Evolutionary conservation across 352 stramenopile species (phyloP).

Genomic region (Phytophthora brassicae): DNA sequence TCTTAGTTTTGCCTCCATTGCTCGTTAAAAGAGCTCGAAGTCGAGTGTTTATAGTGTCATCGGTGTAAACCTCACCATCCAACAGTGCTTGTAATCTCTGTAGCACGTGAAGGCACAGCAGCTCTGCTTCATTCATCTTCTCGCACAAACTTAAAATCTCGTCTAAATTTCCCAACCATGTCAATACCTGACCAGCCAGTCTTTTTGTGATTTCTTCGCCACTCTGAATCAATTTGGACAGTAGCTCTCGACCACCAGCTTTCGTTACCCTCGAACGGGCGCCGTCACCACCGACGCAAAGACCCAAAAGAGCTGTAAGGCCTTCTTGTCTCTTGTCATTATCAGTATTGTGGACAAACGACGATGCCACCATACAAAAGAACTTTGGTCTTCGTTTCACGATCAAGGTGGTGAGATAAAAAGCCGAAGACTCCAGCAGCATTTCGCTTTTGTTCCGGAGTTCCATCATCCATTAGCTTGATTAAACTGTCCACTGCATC

Average conservation of each 20-base stretch:
- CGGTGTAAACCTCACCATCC: not conserved
- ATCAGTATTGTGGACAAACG: not conserved
- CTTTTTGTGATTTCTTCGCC: not conserved
- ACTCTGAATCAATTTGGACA: not conserved
- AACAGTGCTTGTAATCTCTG: not conserved
- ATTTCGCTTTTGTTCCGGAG: not conserved
- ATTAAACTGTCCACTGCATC: not conserved
- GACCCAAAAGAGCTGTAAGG: not conserved
- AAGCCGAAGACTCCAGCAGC: not conserved
- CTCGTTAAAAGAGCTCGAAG: not conserved
- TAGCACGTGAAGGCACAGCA: not conserved
- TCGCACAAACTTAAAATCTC: not conserved
- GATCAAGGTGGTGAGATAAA: not conserved
- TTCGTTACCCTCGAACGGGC: not conserved
- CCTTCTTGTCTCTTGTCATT: not conserved
- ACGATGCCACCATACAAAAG: not conserved
- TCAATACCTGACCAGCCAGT: not conserved
- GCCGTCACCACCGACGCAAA: not conserved
- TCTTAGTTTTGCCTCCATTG: not conserved
- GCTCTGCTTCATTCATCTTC: constrained; percentile 1
- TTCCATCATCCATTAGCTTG: not conserved
- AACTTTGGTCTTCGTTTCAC: not conserved
- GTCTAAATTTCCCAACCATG: not conserved
- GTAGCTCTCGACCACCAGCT: not conserved
- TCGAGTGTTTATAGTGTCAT: not conserved